phyloP scores from a whole-genome alignment of 345 rosid genomes.

The Lepidium africanum region DNA sequence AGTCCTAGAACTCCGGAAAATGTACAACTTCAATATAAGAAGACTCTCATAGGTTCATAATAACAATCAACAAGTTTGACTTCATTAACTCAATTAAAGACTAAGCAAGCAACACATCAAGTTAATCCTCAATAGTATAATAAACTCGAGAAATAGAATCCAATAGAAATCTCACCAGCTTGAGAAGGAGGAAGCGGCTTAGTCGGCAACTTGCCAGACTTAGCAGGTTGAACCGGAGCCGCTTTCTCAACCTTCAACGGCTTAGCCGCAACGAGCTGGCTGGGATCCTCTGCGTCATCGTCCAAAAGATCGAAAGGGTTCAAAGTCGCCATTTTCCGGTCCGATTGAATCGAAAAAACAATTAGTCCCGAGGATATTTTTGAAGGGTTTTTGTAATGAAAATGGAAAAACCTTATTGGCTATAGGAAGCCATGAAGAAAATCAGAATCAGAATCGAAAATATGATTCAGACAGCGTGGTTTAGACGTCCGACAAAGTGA shows the following conservation, averaged over 20 bases:
- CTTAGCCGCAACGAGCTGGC: constrained; percentile 49
- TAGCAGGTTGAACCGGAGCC: constrained; percentile 32
- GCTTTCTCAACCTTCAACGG: constrained; percentile 33
- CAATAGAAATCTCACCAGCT: constrained; percentile 50
- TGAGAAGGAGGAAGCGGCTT: constrained; percentile 75
- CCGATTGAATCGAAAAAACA: background rate
- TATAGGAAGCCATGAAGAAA: constrained; percentile 13
- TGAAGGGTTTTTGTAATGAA: background rate
- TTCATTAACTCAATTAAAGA: background rate
- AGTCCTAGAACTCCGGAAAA: background rate
- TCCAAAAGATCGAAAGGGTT: constrained; percentile 84
- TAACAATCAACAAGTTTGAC: background rate
- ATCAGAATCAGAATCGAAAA: constrained; percentile 18
- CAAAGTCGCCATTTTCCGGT: constrained; percentile 53
- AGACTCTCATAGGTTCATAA: background rate
- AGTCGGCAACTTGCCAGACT: constrained; percentile 60
- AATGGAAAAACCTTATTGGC: constrained; percentile 2
- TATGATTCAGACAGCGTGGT: constrained; percentile 22
- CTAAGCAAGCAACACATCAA: background rate
- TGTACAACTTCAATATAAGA: background rate
- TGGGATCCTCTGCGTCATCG: constrained; percentile 62
- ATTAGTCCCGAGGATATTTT: background rate
- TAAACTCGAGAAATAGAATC: background rate
- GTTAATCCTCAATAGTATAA: background rate
- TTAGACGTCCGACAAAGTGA: constrained; percentile 18